Evolutionary conservation across 2,329 filamentous ascomycete species (phyloP).

Genomic region (Cytospora paraplurivora): DNA sequence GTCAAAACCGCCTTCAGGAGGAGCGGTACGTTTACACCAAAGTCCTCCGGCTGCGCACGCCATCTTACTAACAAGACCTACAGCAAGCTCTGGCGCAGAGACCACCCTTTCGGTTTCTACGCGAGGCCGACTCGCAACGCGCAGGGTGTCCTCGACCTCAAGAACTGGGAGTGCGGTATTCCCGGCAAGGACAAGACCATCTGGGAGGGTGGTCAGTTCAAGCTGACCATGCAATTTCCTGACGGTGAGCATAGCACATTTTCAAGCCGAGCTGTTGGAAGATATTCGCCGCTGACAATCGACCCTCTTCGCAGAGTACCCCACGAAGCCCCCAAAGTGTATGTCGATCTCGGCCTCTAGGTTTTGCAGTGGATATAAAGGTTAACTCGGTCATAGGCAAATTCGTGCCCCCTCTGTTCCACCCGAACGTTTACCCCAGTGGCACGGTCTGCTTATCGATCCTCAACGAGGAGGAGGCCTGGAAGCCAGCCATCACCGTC

Average conservation of each 20-base stretch:
- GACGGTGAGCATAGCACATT: slow-evolving; percentile 67
- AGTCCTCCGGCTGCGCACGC: neutral
- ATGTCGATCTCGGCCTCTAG: slow-evolving; percentile 43
- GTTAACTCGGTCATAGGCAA: slow-evolving; percentile 66
- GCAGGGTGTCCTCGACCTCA: slow-evolving; percentile 83
- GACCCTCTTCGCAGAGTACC: slow-evolving; percentile 70
- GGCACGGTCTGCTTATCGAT: slow-evolving; percentile 97
- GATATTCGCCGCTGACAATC: slow-evolving; percentile 29
- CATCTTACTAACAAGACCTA: slow-evolving; percentile 8
- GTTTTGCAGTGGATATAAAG: neutral
- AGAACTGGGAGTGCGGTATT: slow-evolving; percentile 95
- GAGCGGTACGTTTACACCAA: slow-evolving; percentile 65
- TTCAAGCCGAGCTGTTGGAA: neutral
- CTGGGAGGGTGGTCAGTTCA: slow-evolving; percentile 97
- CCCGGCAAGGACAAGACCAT: slow-evolving; percentile 96
- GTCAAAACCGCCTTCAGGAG: slow-evolving; percentile 83
- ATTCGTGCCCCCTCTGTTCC: slow-evolving; percentile 93
- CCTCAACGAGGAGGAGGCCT: slow-evolving; percentile 96
- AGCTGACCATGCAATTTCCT: slow-evolving; percentile 88
- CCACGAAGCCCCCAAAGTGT: slow-evolving; percentile 99
- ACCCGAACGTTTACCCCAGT: slow-evolving; percentile 97
- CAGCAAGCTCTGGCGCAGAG: slow-evolving; percentile 94
- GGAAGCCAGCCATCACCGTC: slow-evolving; percentile 98
- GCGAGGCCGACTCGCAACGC: slow-evolving; percentile 81
- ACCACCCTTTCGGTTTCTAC: slow-evolving; percentile 97